Base-by-base conservation (phyloP, 2,329 filamentous ascomycete species). In the Zalaria sp. region DNA sequence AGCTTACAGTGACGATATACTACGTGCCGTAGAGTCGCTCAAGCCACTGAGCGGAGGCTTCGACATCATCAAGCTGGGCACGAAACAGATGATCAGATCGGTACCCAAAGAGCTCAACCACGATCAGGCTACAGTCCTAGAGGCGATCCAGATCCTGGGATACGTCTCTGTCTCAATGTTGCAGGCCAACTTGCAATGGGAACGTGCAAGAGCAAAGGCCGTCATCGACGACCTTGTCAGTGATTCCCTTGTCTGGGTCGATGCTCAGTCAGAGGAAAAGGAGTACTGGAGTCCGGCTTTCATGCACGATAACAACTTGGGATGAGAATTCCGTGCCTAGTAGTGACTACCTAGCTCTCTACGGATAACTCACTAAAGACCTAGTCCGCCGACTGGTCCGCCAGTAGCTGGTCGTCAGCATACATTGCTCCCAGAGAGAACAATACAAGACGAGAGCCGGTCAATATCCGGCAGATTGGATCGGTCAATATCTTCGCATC, bases 91-190 rank as follows among this genome's bases (percentile, higher is more conserved):
- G 63, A 89, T 98, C 42, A 77, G 91, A 27, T 93, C 86, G 3
- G 80, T 98, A 34, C 91, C 91, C 1, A 91, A 93, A 59, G 91
- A 98, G 64, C 72, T 98, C 47, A 95, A 93, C 59, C 88, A 78
- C 9, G 91, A 98, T 59, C 91, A 98, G 66, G 84, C 83, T 39
- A 84, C 81, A 2, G 89, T 94, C 8, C 73, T 98, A 5, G 91
- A 96, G 66, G 88, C 83, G 1, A 85, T 86, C 5, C 86, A 95
- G 61, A 70, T 95, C 6, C 68, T 95, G 6, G 89, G 91, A 1
- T 94, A 86, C 56, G 83, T 96, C 40, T 93, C 81, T 44, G 76
- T 93, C 10, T 83, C 82, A 1, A 93, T 96, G 83, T 65, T 98
- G 42, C 80, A 83, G 63, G 65, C 82, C 39, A 98, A 98, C 58